Evolutionary conservation across 257 asterid genomes (phyloP), one percentile per base, ranked within the genome.

Genomic region (Rauvolfia tetraphylla): DNA sequence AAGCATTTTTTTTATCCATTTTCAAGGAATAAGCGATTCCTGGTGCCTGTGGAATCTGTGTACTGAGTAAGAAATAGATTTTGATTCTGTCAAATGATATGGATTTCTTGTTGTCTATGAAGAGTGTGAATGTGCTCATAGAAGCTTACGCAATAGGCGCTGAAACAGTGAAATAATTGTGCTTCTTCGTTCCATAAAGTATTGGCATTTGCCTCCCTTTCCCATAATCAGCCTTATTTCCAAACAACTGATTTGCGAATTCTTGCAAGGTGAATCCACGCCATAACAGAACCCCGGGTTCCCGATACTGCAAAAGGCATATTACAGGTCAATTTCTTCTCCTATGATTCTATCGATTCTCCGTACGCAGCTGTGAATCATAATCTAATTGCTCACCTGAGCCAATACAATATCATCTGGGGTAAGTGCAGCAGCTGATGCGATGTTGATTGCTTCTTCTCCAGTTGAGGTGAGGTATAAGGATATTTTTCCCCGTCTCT

Each of bases 151-250:
- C 96, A 7, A 92, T 85, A 10, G 99, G 96, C 3, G 99, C 91
- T 54, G 99, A 91, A 71, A 92, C 29, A 0, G 99, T 92, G 73
- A 95, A 27, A 85, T 79, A 89, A 71, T 92, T 92, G 71, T 76
- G 93, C 75, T 87, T 59, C 39, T 90, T 89, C 14, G 99, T 90
- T 36, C 98, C 97, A 71, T 95, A 89, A 76, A 92, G 99, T 49
- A 88, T 75, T 0, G 99, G 98, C 99, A 95, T 95, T 84, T 95
- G 99, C 89, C 93, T 91, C 57, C 99, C 99, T 86, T 95, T 95
- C 23, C 96, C 96, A 54, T 66, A n/a, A n/a, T n/a, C n/a, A n/a
- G n/a, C n/a, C n/a, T n/a, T n/a, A n/a, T n/a, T n/a, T n/a, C n/a
- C n/a, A n/a, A n/a, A n/a, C n/a, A n/a, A n/a, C n/a, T n/a, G n/a